Evolutionary conservation across 2,329 filamentous ascomycete species (phyloP).

Genomic region (Sarocladium kiliense): DNA sequence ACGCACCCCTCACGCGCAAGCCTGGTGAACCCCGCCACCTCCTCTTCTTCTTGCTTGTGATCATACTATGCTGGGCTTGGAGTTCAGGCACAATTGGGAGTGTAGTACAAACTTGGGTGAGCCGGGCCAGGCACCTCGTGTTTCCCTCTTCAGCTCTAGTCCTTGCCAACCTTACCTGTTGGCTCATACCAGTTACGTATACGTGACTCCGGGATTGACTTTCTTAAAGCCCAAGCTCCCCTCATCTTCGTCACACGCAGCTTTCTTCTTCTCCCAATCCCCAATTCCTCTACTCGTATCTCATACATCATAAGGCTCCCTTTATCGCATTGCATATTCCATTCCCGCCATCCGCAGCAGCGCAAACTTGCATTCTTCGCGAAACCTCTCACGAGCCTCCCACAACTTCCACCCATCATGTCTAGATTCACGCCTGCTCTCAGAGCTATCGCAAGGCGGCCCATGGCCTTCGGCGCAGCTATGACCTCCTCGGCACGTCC

Average conservation of each 20-base stretch:
- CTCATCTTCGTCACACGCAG: neutral
- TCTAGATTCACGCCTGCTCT: slow-evolving; percentile 20
- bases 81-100: no score
- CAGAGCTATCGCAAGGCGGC: slow-evolving; percentile 15
- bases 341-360: no score
- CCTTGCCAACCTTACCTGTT: neutral
- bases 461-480: slow-evolving; percentile 12
- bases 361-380: no score
- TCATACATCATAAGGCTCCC: no score
- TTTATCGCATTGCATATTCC: no score
- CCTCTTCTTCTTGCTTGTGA: no score
- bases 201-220: neutral
- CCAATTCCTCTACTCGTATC: neutral
- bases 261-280: neutral
- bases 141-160: neutral
- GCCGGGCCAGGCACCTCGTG: neutral
- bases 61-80: no score
- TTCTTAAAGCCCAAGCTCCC: neutral
- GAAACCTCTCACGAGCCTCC: no score
- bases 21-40: no score
- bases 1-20: no score
- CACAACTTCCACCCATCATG: slow-evolving; percentile 19
- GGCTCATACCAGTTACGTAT: neutral
- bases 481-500: slow-evolving; percentile 13
- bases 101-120: neutral